Percentiles rank a stretch among this genome's conserved stretches.
Evolutionary conservation across 148 eudicot species (phyloP).

Genomic region (Rhododendron ovatum): DNA sequence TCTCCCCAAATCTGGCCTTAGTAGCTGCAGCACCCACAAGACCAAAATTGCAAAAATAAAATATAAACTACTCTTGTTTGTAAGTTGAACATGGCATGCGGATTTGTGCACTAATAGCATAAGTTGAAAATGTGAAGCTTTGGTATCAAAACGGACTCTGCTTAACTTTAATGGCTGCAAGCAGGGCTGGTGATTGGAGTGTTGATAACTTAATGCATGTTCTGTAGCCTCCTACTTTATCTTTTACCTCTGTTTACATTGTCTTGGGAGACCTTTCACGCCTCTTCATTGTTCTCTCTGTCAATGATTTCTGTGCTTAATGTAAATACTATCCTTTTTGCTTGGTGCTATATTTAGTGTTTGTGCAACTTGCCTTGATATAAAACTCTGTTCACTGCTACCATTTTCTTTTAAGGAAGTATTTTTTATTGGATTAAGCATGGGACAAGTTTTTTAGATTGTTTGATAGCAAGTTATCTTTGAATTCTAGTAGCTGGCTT

Average conservation of each 20-base stretch:
- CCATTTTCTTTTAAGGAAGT: background rate
- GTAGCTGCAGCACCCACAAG: background rate
- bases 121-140: background rate
- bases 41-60: background rate
- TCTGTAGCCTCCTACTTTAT: background rate
- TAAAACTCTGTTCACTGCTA: background rate
- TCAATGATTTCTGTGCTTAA: background rate
- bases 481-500: background rate
- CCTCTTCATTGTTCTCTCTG: background rate
- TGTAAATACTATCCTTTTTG: background rate
- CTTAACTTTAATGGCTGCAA: background rate
- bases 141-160: background rate
- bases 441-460: background rate
- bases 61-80: background rate
- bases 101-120: background rate
- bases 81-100: background rate
- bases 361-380: background rate
- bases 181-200: background rate
- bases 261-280: background rate
- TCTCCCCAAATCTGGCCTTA: background rate
- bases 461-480: background rate
- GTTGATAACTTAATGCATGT: background rate
- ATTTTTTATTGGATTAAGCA: background rate
- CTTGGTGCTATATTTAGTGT: background rate
- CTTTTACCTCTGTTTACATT: background rate